phyloP scores from a whole-genome alignment of 2,329 filamentous ascomycete genomes.

The Lecanicillium sp. region DNA sequence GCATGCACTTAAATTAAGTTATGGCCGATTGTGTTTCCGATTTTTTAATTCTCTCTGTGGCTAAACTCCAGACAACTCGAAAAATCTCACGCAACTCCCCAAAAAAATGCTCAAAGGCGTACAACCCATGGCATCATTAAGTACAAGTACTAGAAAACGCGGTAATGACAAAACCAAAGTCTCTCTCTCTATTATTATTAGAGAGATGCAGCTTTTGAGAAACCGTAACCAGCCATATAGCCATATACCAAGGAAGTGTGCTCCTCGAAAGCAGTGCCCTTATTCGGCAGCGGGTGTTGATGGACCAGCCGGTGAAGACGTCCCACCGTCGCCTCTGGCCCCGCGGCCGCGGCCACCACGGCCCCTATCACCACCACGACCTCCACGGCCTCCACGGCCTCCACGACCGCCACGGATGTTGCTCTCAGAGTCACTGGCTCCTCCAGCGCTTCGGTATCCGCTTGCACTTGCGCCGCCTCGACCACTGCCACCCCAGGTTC shows the following conservation, averaged over 20 bases:
- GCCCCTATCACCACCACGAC: conserved; percentile 51
- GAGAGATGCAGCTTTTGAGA: background rate
- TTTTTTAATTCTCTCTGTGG: conserved; percentile 8
- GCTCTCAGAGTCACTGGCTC: conserved; percentile 61
- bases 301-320: conserved; percentile 45
- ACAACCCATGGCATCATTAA: conserved; percentile 4
- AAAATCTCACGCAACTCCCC: conserved; percentile 6
- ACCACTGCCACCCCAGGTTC: conserved; percentile 58
- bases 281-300: conserved; percentile 37
- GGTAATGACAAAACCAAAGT: background rate
- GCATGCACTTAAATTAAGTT: no score
- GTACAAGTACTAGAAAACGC: conserved; percentile 8
- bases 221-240: no score
- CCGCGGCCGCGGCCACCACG: conserved; percentile 47
- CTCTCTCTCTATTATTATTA: background rate
- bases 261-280: conserved; percentile 3
- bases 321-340: conserved; percentile 50
- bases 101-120: conserved; percentile 7
- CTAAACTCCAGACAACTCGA: conserved; percentile 9
- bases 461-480: conserved; percentile 54
- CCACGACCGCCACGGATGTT: conserved; percentile 49
- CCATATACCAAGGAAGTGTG: no score
- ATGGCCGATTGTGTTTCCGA: no score
- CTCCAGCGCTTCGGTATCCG: conserved; percentile 77
- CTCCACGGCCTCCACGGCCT: conserved; percentile 42